Base-by-base conservation (phyloP, 1,139 yeast species). In the Taphrina populina region DNA sequence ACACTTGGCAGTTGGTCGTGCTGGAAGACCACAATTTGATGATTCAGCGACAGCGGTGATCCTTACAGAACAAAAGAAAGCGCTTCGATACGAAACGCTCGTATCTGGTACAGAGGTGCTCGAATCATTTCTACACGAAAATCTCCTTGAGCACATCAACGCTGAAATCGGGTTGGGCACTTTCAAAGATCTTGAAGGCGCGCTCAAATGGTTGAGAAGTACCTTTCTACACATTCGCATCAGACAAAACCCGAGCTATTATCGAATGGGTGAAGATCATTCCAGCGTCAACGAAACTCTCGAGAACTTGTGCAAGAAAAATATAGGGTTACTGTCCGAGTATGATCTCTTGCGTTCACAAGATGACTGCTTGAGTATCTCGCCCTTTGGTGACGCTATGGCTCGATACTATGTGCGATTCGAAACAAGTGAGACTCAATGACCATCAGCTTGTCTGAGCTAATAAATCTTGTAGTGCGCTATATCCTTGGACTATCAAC, bases 201-300 rank as follows among this genome's bases (percentile, higher is more conserved):
- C 81, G 0, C 64, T 74, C 7, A 65, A 64, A 1, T 80, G 84
- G 84, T 61, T 80, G 30, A 70, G 72, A 33, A 72, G 74, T 7
- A 79, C 84, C 0, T 80, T 76, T 63, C 73, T 80, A 46, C 78
- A 76, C 62, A 73, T 77, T 3, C 67, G 83, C 34, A 73, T 67
- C 53, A 58, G 63, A 13, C 64, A 68, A 33, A 74, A 74, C 58
- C 78, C 79, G 7, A 24, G 30, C 2, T 43, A 61, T 29, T 61
- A 61, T 40, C 54, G 40, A 11, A 33, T 53, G 15, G 32, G 41
- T 7, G 55, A 27, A 3, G 17, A 27, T 7, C 41, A 44, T 19
- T 5, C 20, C 8, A 30, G 39, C 30, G 37, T 58, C 13, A 63
- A 59, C 3, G 47, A 39, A 6, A 29, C 34, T 4, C 47, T 62